phyloP scores from a whole-genome alignment of 2,329 filamentous ascomycete genomes.

The Phaeosphaeria sp. region DNA sequence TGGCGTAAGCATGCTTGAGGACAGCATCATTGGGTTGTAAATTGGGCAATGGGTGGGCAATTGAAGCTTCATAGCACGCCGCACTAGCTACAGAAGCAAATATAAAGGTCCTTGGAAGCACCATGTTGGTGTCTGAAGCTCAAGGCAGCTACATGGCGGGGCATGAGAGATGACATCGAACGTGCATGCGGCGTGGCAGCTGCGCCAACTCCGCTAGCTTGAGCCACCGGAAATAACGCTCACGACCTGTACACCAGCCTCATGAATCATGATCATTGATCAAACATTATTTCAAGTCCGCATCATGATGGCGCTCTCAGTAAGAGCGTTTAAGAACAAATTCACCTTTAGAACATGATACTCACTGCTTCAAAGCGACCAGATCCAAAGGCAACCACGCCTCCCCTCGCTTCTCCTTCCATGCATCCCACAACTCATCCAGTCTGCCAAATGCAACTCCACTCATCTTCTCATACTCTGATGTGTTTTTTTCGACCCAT shows the following conservation, averaged over 20 bases:
- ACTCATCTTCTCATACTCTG: constrained; percentile 17
- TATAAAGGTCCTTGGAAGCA: constrained; percentile 13
- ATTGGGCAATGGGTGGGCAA: constrained; percentile 48
- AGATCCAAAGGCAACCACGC: constrained; percentile 17
- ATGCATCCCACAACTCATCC: constrained; percentile 21
- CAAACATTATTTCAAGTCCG: neutral
- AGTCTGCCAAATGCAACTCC: constrained; percentile 16
- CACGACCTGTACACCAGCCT: neutral
- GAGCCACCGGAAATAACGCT: neutral
- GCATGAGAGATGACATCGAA: neutral
- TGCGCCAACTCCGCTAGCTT: neutral
- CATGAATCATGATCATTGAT: no score
- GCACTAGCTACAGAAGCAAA: constrained; percentile 19
- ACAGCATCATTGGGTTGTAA: constrained; percentile 35
- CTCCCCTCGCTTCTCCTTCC: constrained; percentile 14
- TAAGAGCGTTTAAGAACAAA: neutral
- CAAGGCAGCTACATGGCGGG: constrained; percentile 8
- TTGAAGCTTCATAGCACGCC: constrained; percentile 45
- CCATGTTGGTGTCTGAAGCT: constrained; percentile 16
- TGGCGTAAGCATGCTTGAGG: constrained; percentile 37
- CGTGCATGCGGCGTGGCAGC: neutral
- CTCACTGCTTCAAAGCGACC: constrained; percentile 1
- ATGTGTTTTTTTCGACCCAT: constrained; percentile 24
- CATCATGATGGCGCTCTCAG: no score
- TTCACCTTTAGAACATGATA: neutral